A percentile compares a stretch with the other conserved stretches of the same genome.
phyloP scores from a whole-genome alignment of 2,329 filamentous ascomycete species.

The Fusarium pseudocircinatum region DNA sequence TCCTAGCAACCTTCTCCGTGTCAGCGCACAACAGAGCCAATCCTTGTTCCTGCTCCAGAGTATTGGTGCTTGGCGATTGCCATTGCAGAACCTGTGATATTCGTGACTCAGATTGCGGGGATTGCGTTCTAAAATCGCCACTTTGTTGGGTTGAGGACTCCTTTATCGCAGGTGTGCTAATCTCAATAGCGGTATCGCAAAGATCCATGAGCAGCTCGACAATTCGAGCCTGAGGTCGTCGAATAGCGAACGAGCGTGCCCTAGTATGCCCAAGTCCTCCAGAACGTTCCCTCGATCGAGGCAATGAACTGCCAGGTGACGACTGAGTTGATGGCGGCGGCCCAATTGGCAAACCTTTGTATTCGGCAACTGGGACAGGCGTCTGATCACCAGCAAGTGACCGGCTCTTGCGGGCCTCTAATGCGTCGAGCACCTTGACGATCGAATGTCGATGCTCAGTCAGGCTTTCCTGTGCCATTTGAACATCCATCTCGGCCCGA shows the following conservation, averaged over 20 bases:
- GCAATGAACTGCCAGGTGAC: constrained; percentile 76
- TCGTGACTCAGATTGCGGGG: constrained; percentile 92
- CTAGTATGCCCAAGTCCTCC: constrained; percentile 82
- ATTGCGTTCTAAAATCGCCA: constrained; percentile 89
- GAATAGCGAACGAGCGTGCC: constrained; percentile 88
- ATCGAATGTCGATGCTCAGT: constrained; percentile 94
- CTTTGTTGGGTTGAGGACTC: constrained; percentile 72
- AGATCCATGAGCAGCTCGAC: constrained; percentile 94
- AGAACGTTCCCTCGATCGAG: constrained; percentile 77
- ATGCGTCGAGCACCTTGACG: constrained; percentile 91
- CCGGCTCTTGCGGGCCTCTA: constrained; percentile 81
- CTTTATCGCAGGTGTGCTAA: constrained; percentile 93
- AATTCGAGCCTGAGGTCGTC: constrained; percentile 88
- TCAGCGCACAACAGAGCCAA: constrained; percentile 88
- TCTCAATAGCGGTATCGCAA: constrained; percentile 94
- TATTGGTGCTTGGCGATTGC: constrained; percentile 93
- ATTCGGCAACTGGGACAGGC: constrained; percentile 73
- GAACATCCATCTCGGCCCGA: constrained; percentile 95
- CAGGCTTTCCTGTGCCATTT: constrained; percentile 91
- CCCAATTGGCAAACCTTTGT: constrained; percentile 88
- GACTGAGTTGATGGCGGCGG: constrained; percentile 76
- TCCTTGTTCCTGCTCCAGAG: constrained; percentile 92
- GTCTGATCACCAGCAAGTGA: constrained; percentile 65
- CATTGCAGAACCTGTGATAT: constrained; percentile 95
- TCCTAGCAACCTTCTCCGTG: constrained; percentile 82